Base-by-base conservation (phyloP, 495 filamentous ascomycete species). In the Usnea hakonensis region DNA sequence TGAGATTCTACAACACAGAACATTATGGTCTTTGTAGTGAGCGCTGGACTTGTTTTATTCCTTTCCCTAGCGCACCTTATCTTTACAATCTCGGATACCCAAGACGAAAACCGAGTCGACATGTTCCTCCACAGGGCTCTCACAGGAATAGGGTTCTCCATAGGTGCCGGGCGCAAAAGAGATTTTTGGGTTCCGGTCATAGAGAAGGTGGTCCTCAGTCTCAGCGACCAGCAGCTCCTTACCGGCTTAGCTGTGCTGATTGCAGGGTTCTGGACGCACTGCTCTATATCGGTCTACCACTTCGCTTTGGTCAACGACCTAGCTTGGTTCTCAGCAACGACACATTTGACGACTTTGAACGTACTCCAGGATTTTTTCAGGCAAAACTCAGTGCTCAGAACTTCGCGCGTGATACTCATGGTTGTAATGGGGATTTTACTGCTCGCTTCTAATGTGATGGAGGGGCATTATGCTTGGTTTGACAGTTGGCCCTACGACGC, bases 191-290 rank as follows among this genome's bases (percentile, higher is more conserved):
- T 57, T 11, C 59, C 60, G 7, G 23, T 62, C 5, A 56, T 70
- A 23, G 32, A 64, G 21, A 54, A 37, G 21, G 28, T 73, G 19
- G 54, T 72, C 35, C 53, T 72, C n/a, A 64, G 58, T 13, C 64
- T 80, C 19, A 75, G 71, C 64, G 78, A 79, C 64, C 76, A 78
- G 60, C 78, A 79, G 63, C 64, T 80, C 9, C 70, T 78, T 37
- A 76, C 74, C 3, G 77, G 77, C 19, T 59, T 73, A 11, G 71
- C 76, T 6, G 71, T 79, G 38, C 46, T 75, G 5, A 65, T 75
- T 9, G 70, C 64, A 14, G 73, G 60, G 0, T 59, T 74, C 33
- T 36, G 58, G 3, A 70, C 70, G 8, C 69, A 73, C 53, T 74
- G 75, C 55, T 65, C 61, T 10, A 72, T 79, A n/a, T 70, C 70